These are phyloP conservation scores for Rubroshorea leprosula DNA, from an alignment of 345 rosid species.

Conservation along the genomic window DNA sequence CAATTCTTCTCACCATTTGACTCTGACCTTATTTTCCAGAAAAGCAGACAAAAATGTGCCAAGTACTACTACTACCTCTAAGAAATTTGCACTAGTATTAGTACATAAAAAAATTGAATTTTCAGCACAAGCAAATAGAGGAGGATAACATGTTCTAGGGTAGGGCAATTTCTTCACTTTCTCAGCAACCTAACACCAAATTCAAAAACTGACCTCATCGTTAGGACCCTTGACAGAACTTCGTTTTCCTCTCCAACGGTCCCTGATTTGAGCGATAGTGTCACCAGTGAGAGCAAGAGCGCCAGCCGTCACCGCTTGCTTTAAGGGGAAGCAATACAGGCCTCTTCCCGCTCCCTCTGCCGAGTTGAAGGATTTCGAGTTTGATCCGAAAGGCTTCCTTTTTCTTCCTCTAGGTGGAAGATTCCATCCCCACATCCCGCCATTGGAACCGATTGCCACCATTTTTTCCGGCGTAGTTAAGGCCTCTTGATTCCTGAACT, in stretches of 20 bases:
- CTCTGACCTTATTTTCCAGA: too few species aligned
- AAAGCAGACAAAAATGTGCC: too few species aligned
- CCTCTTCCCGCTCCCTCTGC: conserved; percentile 27
- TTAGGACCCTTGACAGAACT: conserved; percentile 18
- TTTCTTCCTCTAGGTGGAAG: conserved; percentile 14
- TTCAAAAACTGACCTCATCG: conserved; percentile 19
- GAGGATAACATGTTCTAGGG: too few species aligned
- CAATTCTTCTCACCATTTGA: too few species aligned
- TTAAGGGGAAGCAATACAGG: conserved; percentile 62
- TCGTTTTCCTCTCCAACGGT: conserved; percentile 36
- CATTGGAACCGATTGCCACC: conserved; percentile 55
- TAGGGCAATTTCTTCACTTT: background rate
- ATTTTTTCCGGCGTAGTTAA: too few species aligned
- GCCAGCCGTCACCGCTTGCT: conserved; percentile 78
- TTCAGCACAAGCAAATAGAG: background rate
- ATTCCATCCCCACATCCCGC: conserved; percentile 61
- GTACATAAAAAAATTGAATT: too few species aligned
- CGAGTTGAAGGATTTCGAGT: conserved; percentile 49
- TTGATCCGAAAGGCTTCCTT: conserved; percentile 27
- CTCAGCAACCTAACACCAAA: conserved; percentile 14
- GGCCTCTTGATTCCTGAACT: too few species aligned
- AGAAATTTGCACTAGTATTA: too few species aligned
- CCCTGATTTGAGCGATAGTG: conserved; percentile 61
- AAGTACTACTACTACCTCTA: too few species aligned
- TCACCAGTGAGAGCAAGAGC: conserved; percentile 78